Percentiles rank a stretch among this genome's conserved stretches.
Evolutionary conservation across 345 rosid species (phyloP).

Genomic region (Lepidium africanum): DNA sequence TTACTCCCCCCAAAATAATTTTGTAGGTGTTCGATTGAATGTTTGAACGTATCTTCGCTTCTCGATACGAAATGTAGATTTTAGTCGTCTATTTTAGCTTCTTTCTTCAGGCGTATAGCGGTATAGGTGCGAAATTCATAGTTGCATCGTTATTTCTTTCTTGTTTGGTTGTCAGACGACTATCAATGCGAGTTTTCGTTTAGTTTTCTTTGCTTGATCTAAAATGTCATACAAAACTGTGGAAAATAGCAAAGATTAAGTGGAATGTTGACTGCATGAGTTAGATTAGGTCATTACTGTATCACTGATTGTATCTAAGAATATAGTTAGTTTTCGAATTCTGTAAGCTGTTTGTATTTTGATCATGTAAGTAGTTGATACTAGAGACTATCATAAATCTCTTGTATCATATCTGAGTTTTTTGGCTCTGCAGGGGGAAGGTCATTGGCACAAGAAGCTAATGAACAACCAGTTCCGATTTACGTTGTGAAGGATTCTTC

Average conservation of each 20-base stretch:
- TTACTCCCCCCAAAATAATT: background rate
- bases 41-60: background rate
- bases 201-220: background rate
- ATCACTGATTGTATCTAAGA: background rate
- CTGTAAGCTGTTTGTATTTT: background rate
- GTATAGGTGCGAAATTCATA: background rate
- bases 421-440: conserved; percentile 33
- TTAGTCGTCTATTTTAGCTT: background rate
- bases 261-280: background rate
- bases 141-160: background rate
- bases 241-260: background rate
- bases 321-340: background rate
- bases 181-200: background rate
- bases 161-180: background rate
- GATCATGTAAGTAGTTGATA: background rate
- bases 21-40: background rate
- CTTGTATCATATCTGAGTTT: background rate
- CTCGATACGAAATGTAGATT: conserved; percentile 8
- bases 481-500: conserved; percentile 55
- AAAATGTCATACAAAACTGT: background rate
- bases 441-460: conserved; percentile 37
- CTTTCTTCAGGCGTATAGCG: background rate
- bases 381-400: background rate
- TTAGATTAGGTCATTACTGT: background rate
- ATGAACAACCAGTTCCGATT: conserved; percentile 48